Percentiles rank a stretch among this genome's conserved stretches.
Conservation (phyloP, 257 asterid species). For the Gentiana macrophylla region DNA sequence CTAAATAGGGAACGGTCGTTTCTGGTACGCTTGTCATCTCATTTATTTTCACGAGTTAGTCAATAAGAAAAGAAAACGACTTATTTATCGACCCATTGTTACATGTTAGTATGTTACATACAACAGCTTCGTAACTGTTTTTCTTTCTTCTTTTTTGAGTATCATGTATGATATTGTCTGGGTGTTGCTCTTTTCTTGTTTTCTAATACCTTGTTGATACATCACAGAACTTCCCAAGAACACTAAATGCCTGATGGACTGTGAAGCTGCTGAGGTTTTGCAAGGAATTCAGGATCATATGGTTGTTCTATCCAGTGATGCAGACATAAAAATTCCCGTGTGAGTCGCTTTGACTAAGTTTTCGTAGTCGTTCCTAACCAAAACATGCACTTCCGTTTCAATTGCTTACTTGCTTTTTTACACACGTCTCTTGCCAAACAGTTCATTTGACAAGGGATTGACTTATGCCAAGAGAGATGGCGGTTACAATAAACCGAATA, state of each 20-base stretch:
- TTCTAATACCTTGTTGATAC: slow-evolving; percentile 19
- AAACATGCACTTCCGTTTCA: neutral
- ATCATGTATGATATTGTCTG: too few relatives aligned
- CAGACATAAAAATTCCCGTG: slow-evolving; percentile 72
- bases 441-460: slow-evolving; percentile 78
- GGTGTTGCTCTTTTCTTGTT: slow-evolving; percentile 1
- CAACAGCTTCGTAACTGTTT: neutral
- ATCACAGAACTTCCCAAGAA: slow-evolving; percentile 53
- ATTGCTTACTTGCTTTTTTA: neutral
- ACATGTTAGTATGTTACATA: neutral
- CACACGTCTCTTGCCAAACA: slow-evolving; percentile 15
- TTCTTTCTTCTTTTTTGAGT: neutral
- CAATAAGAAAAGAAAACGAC: neutral
- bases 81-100: neutral
- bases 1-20: too few relatives aligned
- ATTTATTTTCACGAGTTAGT: neutral
- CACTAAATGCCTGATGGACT: slow-evolving; percentile 72
- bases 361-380: neutral
- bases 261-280: slow-evolving; percentile 77
- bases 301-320: slow-evolving; percentile 66
- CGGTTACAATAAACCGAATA: slow-evolving; percentile 32
- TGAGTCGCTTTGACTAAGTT: slow-evolving; percentile 29
- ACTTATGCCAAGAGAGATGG: slow-evolving; percentile 61
- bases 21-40: neutral
- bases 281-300: slow-evolving; percentile 68